A percentile compares a stretch with the other conserved stretches of the same genome.
Conservation (phyloP, 768 basidiomycete species). For the Suillus tomentosus region DNA sequence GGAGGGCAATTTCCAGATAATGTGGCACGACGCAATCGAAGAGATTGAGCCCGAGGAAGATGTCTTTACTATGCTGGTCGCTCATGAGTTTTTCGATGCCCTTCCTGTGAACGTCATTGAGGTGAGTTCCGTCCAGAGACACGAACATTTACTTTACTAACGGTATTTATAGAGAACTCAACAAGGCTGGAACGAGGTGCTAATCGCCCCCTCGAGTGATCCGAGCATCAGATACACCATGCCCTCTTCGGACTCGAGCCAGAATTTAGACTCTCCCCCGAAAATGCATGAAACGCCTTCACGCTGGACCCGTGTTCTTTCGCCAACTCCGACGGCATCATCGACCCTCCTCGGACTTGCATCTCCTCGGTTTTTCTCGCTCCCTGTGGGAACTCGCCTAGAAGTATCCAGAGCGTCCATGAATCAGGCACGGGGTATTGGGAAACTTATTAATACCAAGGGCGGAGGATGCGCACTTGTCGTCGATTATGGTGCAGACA, state of each 20-base stretch:
- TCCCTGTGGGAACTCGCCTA: constrained; percentile 71
- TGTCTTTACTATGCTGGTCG: constrained; percentile 81
- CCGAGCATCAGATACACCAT: constrained; percentile 34
- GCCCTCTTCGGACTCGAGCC: constrained; percentile 21
- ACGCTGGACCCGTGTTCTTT: constrained; percentile 66
- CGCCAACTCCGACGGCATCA: constrained; percentile 54
- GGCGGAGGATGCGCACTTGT: constrained; percentile 68
- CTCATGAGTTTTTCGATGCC: constrained; percentile 98
- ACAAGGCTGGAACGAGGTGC: constrained; percentile 84
- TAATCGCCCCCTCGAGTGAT: constrained; percentile 56
- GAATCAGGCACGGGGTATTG: constrained; percentile 67
- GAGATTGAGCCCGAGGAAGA: constrained; percentile 55
- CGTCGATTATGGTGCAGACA: constrained; percentile 85
- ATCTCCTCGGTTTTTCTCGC: constrained; percentile 66
- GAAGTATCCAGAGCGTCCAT: constrained; percentile 81
- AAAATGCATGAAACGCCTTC: constrained; percentile 24
- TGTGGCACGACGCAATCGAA: constrained; percentile 77
- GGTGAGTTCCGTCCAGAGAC: constrained; percentile 43
- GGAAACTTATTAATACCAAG: constrained; percentile 51
- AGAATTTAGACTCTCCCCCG: constrained; percentile 7
- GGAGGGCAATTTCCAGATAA: constrained; percentile 40
- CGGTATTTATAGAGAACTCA: constrained; percentile 58
- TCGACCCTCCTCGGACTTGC: constrained; percentile 60
- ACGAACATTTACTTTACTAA: background rate
- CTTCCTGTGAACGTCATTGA: constrained; percentile 89